Evolutionary conservation across 2,329 filamentous ascomycete genomes (phyloP), one percentile per base, ranked within the genome.

Genomic region (Talaromyces sp.): DNA sequence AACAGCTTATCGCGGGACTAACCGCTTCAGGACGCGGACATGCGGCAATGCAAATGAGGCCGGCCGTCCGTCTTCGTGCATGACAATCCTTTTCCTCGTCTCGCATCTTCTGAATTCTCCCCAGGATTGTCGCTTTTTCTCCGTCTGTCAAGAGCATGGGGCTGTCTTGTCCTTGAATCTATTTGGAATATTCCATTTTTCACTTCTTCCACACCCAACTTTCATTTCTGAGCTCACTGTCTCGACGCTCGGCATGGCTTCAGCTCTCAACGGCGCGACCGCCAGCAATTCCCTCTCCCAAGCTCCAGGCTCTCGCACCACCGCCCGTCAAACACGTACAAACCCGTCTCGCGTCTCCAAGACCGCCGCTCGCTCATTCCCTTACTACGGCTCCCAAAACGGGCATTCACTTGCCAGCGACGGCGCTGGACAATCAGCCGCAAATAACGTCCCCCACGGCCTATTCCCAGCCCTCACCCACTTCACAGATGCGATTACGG

Each of bases 401-500:
- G 27, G 33, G 13, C 35, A 24, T 14, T 45, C 39, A 37, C 71
- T 72, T n/a, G 69, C 27, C 27, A 19, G n/a, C n/a, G 59, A 62
- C 39, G 43, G 10, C n/a, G 33, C 59, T 10, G 43, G 39, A 13
- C 33, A 45, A n/a, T 22, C n/a, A 41, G 7, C 56, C 31, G 56
- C 56, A 7, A 58, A 45, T 64, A 70, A 74, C 66, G 71, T 78
- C 19, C 77, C 78, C 43, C 77, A 80, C 60, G 81, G 80, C 45
- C 88, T 90, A 77, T 89, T 86, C 71, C 87, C 88, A 66, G 88
- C 86, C 27, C 84, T 90, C 68, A 86, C 85, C 47, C 87, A 88
- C 75, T 98, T 99, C 76, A 91, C 94, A 68, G 93, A 98, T 77
- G 89, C 93, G 68, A 92, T 98, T 74, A 89, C 92, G 60, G 93